Evolutionary conservation across 164 flowering plant genomes (phyloP).

Genomic region (Pachysandra terminalis): DNA sequence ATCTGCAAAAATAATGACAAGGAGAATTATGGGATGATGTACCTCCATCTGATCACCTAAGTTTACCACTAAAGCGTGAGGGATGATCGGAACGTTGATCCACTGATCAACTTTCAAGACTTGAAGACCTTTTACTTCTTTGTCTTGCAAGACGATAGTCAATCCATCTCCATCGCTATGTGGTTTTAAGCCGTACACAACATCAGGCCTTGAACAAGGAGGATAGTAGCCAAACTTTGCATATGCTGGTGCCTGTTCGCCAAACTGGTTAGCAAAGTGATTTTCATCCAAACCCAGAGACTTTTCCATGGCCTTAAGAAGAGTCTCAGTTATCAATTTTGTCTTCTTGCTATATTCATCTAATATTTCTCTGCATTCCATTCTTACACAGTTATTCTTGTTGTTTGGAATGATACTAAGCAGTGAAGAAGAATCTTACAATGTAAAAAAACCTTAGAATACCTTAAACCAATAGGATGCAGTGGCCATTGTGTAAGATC

Average conservation of each 20-base stretch:
- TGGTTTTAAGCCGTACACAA: slow-evolving; percentile 31
- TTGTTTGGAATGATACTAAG: too few relatives aligned
- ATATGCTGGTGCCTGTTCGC: slow-evolving; percentile 7
- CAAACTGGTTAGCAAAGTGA: slow-evolving; percentile 26
- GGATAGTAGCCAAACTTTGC: slow-evolving; percentile 44
- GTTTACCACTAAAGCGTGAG: slow-evolving; percentile 28
- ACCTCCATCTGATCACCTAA: slow-evolving; percentile 26
- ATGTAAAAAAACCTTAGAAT: background rate
- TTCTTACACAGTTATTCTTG: too few relatives aligned
- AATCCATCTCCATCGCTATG: slow-evolving; percentile 36
- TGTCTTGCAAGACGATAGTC: slow-evolving; percentile 36
- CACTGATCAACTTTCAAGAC: slow-evolving; percentile 27
- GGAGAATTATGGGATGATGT: slow-evolving; percentile 24
- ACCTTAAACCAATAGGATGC: slow-evolving; percentile 19
- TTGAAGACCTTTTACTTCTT: slow-evolving; percentile 42
- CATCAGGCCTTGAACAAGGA: slow-evolving; percentile 39
- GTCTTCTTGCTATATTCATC: slow-evolving; percentile 27
- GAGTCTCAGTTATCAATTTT: slow-evolving; percentile 8
- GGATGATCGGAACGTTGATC: slow-evolving; percentile 28
- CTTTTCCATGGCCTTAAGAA: slow-evolving; percentile 32
- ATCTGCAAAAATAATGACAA: background rate
- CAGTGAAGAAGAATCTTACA: background rate
- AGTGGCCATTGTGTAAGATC: slow-evolving; percentile 12
- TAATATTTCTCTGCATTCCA: slow-evolving; percentile 26
- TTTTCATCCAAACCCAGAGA: slow-evolving; percentile 30